phyloP scores from a whole-genome alignment of 2,329 filamentous ascomycete genomes.

The Xylariaceae sp. region DNA sequence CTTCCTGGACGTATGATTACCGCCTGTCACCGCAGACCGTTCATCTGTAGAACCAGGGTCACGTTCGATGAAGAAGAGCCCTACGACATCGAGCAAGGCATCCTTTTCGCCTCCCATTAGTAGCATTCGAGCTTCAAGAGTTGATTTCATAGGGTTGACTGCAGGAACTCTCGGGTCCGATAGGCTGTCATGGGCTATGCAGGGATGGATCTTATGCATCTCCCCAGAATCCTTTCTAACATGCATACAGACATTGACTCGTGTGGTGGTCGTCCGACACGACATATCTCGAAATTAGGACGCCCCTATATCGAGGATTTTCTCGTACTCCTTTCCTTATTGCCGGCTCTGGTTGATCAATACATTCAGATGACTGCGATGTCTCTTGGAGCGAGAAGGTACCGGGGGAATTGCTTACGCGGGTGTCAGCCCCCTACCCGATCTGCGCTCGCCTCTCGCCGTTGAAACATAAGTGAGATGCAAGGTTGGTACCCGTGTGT shows the following conservation, averaged over 20 bases:
- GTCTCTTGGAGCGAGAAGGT: background rate
- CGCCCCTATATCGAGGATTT: background rate
- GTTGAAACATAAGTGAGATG: conserved; percentile 19
- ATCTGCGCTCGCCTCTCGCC: conserved; percentile 10
- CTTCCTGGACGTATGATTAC: conserved; percentile 5
- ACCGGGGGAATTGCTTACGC: conserved; percentile 9
- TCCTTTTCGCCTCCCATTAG: conserved; percentile 9
- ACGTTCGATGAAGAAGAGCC: conserved; percentile 7
- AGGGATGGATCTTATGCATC: background rate
- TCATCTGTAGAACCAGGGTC: conserved; percentile 11
- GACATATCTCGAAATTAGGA: background rate
- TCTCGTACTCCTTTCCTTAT: background rate
- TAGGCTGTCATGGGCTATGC: conserved; percentile 2
- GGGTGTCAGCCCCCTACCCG: conserved; percentile 21
- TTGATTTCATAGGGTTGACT: conserved; percentile 6
- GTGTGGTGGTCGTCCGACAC: background rate
- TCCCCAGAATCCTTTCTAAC: conserved; percentile 2
- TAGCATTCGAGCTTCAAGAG: background rate
- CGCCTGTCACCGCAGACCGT: conserved; percentile 12
- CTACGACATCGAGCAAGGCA: conserved; percentile 2
- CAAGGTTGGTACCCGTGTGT: conserved; percentile 21
- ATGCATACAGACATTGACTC: conserved; percentile 3
- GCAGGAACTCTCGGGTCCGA: conserved; percentile 19
- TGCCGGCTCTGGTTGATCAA: background rate
- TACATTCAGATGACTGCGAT: conserved; percentile 2